These are phyloP conservation scores for Cercospora sojina DNA, from an alignment of 2,329 filamentous ascomycete species.

Conservation along the genomic window DNA sequence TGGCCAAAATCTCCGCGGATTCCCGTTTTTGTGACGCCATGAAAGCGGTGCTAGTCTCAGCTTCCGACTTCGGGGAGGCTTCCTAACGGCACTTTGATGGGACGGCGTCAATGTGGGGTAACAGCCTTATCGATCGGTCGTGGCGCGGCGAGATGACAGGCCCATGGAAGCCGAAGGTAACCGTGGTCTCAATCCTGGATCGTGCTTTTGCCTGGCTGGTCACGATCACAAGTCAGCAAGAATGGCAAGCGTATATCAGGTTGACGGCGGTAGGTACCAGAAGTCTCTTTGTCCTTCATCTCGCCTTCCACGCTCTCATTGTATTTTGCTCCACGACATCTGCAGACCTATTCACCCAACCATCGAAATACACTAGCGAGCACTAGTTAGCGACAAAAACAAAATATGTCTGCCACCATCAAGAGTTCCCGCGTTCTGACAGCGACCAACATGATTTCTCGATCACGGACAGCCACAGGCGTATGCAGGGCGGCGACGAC, in stretches of 20 bases:
- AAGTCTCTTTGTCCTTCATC: slow-evolving; percentile 10
- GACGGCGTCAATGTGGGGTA: slow-evolving; percentile 7
- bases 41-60: not conserved
- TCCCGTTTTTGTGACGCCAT: not conserved
- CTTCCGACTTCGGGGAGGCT: not conserved
- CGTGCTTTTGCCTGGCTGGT: slow-evolving; percentile 3
- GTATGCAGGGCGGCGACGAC: slow-evolving; percentile 6
- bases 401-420: slow-evolving; percentile 3
- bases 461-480: not conserved
- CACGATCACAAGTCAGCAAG: slow-evolving; percentile 1
- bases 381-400: not conserved
- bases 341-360: not conserved
- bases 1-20: slow-evolving; percentile 1
- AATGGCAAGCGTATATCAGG: slow-evolving; percentile 5
- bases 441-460: not conserved
- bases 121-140: not conserved
- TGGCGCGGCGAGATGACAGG: not conserved
- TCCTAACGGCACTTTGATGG: slow-evolving; percentile 7
- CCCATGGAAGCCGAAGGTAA: slow-evolving; percentile 8
- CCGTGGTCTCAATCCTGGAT: slow-evolving; percentile 6
- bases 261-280: slow-evolving; percentile 1
- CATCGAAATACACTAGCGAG: not conserved
- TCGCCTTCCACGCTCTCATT: not conserved
- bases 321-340: not conserved
- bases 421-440: slow-evolving; percentile 11